Percentiles rank a stretch among this genome's conserved stretches.
These are phyloP conservation scores for Paraphaeosphaeria sporulosa DNA, from an alignment of 2,329 filamentous ascomycete species.

Conservation along the genomic window DNA sequence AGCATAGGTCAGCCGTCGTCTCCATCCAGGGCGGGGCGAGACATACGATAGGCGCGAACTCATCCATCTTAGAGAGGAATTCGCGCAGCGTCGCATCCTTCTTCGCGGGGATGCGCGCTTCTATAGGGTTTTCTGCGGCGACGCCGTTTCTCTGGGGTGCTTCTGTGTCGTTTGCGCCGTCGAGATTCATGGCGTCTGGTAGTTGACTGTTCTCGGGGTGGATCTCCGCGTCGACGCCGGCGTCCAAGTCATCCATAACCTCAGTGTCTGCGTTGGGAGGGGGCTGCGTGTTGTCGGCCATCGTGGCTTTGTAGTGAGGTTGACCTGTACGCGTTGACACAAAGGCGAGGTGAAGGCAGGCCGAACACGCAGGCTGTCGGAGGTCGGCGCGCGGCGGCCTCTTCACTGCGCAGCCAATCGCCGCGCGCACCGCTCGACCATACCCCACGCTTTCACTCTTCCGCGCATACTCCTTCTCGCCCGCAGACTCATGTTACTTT, in stretches of 20 bases:
- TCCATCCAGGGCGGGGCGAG: neutral
- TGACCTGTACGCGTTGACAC: conserved; percentile 6
- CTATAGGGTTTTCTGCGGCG: conserved; percentile 55
- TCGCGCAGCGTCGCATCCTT: conserved; percentile 94
- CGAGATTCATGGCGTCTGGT: conserved; percentile 51
- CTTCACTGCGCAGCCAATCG: conserved; percentile 11
- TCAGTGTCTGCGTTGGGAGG: conserved; percentile 40
- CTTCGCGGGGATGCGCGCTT: conserved; percentile 74
- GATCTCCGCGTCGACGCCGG: conserved; percentile 53
- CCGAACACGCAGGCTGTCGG: conserved; percentile 12
- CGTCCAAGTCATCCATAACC: conserved; percentile 50
- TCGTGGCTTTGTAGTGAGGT: conserved; percentile 24
- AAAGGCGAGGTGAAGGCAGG: conserved; percentile 21
- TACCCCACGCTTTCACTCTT: neutral
- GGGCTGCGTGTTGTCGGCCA: conserved; percentile 43
- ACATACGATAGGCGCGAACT: conserved; percentile 93
- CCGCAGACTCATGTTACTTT: too few relatives aligned
- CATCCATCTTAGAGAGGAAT: conserved; percentile 95
- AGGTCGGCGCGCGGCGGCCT: conserved; percentile 11
- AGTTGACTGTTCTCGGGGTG: conserved; percentile 45
- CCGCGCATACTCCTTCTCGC: neutral
- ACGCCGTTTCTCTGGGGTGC: conserved; percentile 44
- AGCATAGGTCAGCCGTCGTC: conserved; percentile 22
- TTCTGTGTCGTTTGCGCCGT: conserved; percentile 50
- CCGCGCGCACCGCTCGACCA: conserved; percentile 2